Base-by-base conservation (phyloP, 345 rosid species). In the Lepidium sativum region DNA sequence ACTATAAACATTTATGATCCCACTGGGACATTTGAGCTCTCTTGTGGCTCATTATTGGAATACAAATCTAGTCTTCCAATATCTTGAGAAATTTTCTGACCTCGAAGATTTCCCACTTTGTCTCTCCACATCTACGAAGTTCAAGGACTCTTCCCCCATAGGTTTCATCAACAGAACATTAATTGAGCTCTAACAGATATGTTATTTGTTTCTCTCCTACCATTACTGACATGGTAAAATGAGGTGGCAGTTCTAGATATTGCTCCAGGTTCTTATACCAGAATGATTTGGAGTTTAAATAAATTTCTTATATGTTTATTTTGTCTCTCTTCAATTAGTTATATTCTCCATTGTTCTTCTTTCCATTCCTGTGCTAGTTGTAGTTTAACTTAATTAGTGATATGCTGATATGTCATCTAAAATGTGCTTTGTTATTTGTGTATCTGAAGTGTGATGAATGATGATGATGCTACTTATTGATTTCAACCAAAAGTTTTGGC, bases 401-500 rank as follows among this genome's bases (percentile, higher is more conserved):
- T 27, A 1, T 27, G 70, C 20, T 53, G 40, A 34, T 35, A 45
- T 33, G 13, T 33, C 66, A 32, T 34, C 43, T 13, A n/a, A 33
- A 33, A 61, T 20, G 43, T 21, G 23, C 9, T 55, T 63, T 63
- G 14, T 45, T 55, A 47, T 29, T 43, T 52, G 53, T 17, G 45
- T 42, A 54, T 27, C 20, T 31, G 45, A 52, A 54, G 18, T 54
- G 39, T 64, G 65, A 41, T 39, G 54, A 49, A 50, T 64, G 56
- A 34, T 63, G 54, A 49, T 70, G 39, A 38, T 66, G 50, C 32
- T 40, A 54, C 45, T 57, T 53, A 33, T 67, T 60, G 29, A 29
- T 59, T 31, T 62, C 39, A 54, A 37, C 20, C 14, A 38, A 64
- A 37, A 31, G 9, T 62, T 63, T 52, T 25, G 40, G 60, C 75